Percentiles rank a stretch among this genome's conserved stretches.
These are phyloP conservation scores for Aciculosporium take DNA, from an alignment of 2,329 filamentous ascomycete species.

Conservation along the genomic window DNA sequence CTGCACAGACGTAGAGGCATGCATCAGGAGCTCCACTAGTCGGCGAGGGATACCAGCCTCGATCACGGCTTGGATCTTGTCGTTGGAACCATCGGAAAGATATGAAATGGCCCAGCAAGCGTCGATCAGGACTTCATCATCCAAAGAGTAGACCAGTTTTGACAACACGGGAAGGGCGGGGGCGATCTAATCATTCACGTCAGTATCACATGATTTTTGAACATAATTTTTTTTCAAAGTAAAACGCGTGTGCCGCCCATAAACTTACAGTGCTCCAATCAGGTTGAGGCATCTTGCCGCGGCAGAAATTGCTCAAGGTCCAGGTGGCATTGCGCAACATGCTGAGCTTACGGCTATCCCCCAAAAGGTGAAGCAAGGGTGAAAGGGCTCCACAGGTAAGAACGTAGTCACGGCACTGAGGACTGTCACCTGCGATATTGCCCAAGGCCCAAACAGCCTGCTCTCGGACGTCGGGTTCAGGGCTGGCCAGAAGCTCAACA, in stretches of 20 bases:
- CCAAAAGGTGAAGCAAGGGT: conserved; percentile 76
- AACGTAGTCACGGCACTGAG: conserved; percentile 93
- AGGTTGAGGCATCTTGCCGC: conserved; percentile 96
- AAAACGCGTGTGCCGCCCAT: background rate
- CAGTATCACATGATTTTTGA: background rate
- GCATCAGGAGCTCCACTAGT: conserved; percentile 93
- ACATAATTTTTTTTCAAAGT: background rate
- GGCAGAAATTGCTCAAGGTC: conserved; percentile 99
- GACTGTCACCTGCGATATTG: conserved; percentile 98
- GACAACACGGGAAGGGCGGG: conserved; percentile 88
- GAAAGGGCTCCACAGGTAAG: conserved; percentile 80
- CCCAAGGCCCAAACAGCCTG: conserved; percentile 97
- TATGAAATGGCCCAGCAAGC: conserved; percentile 99
- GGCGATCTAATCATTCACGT: conserved; percentile 50
- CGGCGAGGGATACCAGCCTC: conserved; percentile 94
- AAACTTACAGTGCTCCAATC: conserved; percentile 82
- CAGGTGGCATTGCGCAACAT: conserved; percentile 98
- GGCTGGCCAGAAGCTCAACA: conserved; percentile 87
- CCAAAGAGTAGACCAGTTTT: conserved; percentile 95
- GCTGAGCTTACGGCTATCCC: conserved; percentile 95
- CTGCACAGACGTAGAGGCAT: conserved; percentile 95
- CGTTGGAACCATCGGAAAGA: conserved; percentile 92
- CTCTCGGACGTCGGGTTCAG: conserved; percentile 93
- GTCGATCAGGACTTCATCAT: conserved; percentile 96
- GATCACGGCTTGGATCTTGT: conserved; percentile 98